Base-by-base conservation (phyloP, 345 rosid species). In the Eucalyptus cloeziana region DNA sequence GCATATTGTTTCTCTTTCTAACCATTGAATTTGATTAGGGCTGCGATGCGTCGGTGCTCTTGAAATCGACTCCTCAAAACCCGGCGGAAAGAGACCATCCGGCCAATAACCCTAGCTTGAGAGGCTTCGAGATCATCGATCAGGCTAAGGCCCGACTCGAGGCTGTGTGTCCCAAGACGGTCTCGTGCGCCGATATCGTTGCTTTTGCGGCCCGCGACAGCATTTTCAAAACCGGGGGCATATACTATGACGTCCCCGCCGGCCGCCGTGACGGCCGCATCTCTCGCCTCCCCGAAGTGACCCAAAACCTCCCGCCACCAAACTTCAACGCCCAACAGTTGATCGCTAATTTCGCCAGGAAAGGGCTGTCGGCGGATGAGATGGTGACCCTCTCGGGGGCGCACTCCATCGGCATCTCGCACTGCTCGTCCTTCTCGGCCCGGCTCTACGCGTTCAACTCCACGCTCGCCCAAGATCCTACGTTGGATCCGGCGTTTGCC, bases 341-440 rank as follows among this genome's bases (percentile, higher is more conserved):
- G 62, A 86, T 88, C 60, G 76, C 88, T n/a, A 64, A 10, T 9
- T 94, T 93, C 80, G 90, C 87, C 0, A 51, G 88, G 10, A 94
- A 94, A 60, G 95, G 94, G 27, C 31, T 92, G 85, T 86, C 94
- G 0, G 89, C 71, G 0, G 95, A 94, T 10, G 93, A 94, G 83
- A 93, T 91, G 94, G 95, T 94, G 90, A 91, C 93, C 27, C 94
- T 94, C 54, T 92, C 94, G 1, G 95, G 94, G 40, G 94, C 94
- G 5, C 94, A 94, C 86, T 91, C 93, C 31, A 88, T 94, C 19
- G 94, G 95, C 21, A 89, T 89, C 27, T 86, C 95, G 1, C 94
- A 86, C 87, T 94, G 95, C 91, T 87, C 93, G 25, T 89, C 93
- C 11, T 92, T 93, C 86, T 91, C 93, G 8, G 4, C n/a, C 21